These are phyloP conservation scores for Fusarium decemcellulare DNA, from an alignment of 2,329 filamentous ascomycete species.

Conservation along the genomic window DNA sequence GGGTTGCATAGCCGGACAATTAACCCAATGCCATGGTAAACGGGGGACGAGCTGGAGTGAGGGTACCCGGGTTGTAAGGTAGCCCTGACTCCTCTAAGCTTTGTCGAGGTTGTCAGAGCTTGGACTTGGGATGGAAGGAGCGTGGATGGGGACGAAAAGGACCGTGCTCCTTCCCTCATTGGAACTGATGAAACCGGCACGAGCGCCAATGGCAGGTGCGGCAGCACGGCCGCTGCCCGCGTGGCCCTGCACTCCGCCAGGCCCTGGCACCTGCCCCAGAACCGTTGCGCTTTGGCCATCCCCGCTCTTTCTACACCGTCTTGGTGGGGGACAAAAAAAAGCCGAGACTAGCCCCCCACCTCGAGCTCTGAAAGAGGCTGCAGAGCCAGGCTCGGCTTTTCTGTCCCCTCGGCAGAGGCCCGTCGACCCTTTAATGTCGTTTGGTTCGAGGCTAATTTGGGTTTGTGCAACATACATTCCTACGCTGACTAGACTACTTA, in stretches of 20 bases:
- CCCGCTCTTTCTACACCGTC: slow-evolving; percentile 37
- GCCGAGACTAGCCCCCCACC: neutral
- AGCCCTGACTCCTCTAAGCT: slow-evolving; percentile 31
- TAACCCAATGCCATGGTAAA: slow-evolving; percentile 34
- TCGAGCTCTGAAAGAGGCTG: too few relatives aligned
- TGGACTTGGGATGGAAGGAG: slow-evolving; percentile 17
- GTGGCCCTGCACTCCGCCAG: slow-evolving; percentile 8
- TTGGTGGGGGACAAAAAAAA: slow-evolving; percentile 30
- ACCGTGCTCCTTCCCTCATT: slow-evolving; percentile 40
- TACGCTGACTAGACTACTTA: neutral
- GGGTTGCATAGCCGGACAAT: slow-evolving; percentile 30
- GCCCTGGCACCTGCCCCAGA: slow-evolving; percentile 15
- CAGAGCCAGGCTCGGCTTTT: too few relatives aligned
- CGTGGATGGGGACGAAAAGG: slow-evolving; percentile 33
- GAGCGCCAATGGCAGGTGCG: slow-evolving; percentile 25
- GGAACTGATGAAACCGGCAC: slow-evolving; percentile 40
- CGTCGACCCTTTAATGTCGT: slow-evolving; percentile 41
- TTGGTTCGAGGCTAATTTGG: slow-evolving; percentile 39
- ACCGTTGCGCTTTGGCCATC: slow-evolving; percentile 18
- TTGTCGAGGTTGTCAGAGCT: slow-evolving; percentile 37
- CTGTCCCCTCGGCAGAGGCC: neutral
- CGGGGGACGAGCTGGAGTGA: slow-evolving; percentile 18
- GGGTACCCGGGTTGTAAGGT: slow-evolving; percentile 23
- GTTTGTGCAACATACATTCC: slow-evolving; percentile 31
- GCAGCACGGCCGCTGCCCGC: neutral